Conservation (phyloP, 2,329 filamentous ascomycete genomes). For the Cercospora beticola region DNA sequence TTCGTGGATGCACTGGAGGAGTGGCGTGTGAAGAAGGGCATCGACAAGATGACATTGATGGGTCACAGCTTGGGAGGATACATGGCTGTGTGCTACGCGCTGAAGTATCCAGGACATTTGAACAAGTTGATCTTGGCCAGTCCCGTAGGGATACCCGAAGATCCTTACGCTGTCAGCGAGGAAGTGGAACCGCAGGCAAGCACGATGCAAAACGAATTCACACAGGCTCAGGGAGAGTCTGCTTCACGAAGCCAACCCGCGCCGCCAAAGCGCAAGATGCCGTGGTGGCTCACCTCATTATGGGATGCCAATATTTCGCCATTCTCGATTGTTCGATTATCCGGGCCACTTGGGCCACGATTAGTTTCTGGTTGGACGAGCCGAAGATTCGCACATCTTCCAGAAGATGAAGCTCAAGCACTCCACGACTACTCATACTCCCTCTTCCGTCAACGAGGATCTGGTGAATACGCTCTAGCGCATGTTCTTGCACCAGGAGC, state of each 20-base stretch:
- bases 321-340: conserved; percentile 84
- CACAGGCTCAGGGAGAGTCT: conserved; percentile 51
- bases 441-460: conserved; percentile 87
- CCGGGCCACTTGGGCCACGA: conserved; percentile 84
- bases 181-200: conserved; percentile 74
- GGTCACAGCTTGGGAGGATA: conserved; percentile 95
- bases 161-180: conserved; percentile 82
- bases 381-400: conserved; percentile 86
- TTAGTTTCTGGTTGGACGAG: conserved; percentile 95
- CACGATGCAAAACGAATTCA: conserved; percentile 73
- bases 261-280: conserved; percentile 63
- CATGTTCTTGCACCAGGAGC: conserved; percentile 93
- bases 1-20: conserved; percentile 96
- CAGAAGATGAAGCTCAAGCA: conserved; percentile 72
- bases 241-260: conserved; percentile 40
- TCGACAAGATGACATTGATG: conserved; percentile 89
- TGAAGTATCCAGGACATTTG: conserved; percentile 91
- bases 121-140: conserved; percentile 96
- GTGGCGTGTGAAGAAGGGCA: conserved; percentile 83
- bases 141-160: conserved; percentile 90
- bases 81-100: conserved; percentile 87
- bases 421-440: conserved; percentile 93
- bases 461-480: conserved; percentile 87
- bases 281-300: conserved; percentile 85
- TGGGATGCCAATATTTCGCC: conserved; percentile 98